These are phyloP conservation scores for Mycena vitilis DNA, from an alignment of 768 basidiomycete genomes.

Conservation along the genomic window DNA sequence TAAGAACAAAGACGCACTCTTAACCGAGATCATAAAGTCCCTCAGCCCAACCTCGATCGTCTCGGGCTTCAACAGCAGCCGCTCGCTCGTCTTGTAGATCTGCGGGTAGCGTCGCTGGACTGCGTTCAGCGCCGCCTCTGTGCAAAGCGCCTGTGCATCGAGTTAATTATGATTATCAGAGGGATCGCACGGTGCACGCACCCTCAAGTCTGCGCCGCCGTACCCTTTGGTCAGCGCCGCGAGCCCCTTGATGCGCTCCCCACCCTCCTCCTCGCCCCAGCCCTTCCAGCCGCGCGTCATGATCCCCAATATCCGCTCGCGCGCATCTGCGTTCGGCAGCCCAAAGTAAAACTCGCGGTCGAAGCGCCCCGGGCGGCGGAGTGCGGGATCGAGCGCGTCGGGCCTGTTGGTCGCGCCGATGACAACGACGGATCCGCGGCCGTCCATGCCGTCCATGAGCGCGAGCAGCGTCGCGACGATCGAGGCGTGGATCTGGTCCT, in stretches of 20 bases:
- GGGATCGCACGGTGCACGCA: conserved; percentile 50
- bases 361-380: conserved; percentile 93
- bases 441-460: conserved; percentile 99
- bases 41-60: conserved; percentile 85
- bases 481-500: conserved; percentile 98
- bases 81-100: conserved; percentile 92
- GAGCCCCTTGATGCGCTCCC: conserved; percentile 61
- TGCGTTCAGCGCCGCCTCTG: conserved; percentile 96
- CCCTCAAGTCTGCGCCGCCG: conserved; percentile 95
- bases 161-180: too few species aligned
- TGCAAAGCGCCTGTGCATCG: conserved; percentile 82
- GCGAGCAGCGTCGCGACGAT: conserved; percentile 96
- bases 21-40: conserved; percentile 97
- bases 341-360: conserved; percentile 99
- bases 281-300: conserved; percentile 93
- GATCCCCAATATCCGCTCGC: conserved; percentile 90
- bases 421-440: conserved; percentile 95
- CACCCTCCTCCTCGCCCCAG: conserved; percentile 63
- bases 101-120: conserved; percentile 97
- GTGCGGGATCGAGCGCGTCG: conserved; percentile 96
- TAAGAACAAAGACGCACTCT: conserved; percentile 70
- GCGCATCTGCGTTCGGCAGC: conserved; percentile 83
- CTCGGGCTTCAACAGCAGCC: conserved; percentile 86
- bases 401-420: conserved; percentile 98
- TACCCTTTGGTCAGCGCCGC: conserved; percentile 96